These are phyloP conservation scores for Wickerhamiella alocasiicola DNA, from an alignment of 805 yeast genomes.

Conservation along the genomic window DNA sequence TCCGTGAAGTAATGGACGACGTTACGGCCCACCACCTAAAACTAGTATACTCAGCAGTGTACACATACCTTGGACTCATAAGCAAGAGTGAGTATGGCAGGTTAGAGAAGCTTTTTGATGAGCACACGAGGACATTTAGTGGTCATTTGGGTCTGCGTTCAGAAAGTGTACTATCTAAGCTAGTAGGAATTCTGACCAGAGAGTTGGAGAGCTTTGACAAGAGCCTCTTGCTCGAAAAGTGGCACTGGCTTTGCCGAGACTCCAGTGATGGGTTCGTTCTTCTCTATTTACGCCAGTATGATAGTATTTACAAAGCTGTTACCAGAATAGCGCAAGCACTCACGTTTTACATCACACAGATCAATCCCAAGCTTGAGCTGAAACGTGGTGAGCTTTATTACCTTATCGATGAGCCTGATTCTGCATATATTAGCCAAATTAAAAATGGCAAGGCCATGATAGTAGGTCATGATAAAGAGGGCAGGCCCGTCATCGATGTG, in stretches of 20 bases:
- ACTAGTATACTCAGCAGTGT: slow-evolving; percentile 1
- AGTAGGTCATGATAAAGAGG: slow-evolving; percentile 57
- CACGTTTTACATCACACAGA: slow-evolving; percentile 27
- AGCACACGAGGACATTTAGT: too few relatives aligned
- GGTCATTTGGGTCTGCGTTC: too few relatives aligned
- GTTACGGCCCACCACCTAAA: background rate
- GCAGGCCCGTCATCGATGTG: slow-evolving; percentile 70
- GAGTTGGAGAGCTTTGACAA: background rate
- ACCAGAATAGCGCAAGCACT: background rate
- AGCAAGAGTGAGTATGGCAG: background rate
- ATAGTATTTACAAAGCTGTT: slow-evolving; percentile 26
- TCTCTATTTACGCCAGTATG: slow-evolving; percentile 72
- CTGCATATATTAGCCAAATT: slow-evolving; percentile 38
- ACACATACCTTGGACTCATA: slow-evolving; percentile 1
- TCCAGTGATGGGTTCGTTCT: slow-evolving; percentile 65
- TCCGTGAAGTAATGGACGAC: background rate
- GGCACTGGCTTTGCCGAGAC: slow-evolving; percentile 31
- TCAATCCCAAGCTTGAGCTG: slow-evolving; percentile 47
- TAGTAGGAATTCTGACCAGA: background rate
- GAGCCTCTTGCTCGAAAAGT: background rate
- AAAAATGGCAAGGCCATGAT: slow-evolving; percentile 58
- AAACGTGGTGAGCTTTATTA: slow-evolving; percentile 59
- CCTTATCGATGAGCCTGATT: slow-evolving; percentile 23
- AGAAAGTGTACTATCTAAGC: slow-evolving; percentile 4
- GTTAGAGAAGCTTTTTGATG: background rate